These are phyloP conservation scores for Metrosideros polymorpha DNA, from an alignment of 441 rosid genomes.

Conservation along the genomic window DNA sequence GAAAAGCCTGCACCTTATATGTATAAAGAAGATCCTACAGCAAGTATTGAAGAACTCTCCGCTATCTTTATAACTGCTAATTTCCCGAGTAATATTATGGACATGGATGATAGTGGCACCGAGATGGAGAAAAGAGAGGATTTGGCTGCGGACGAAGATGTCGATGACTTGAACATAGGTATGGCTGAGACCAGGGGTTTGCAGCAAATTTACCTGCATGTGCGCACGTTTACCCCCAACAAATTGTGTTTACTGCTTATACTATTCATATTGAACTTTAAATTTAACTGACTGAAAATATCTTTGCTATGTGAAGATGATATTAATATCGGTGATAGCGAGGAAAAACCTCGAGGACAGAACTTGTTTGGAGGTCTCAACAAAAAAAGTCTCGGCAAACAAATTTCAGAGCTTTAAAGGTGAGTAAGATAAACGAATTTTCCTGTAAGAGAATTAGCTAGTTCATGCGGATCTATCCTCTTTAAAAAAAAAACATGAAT, in stretches of 20 bases:
- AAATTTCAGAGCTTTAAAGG: constrained; percentile 62
- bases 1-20: constrained; percentile 35
- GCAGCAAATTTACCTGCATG: neutral
- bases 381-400: constrained; percentile 65
- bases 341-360: constrained; percentile 60
- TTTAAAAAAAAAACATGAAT: neutral
- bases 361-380: constrained; percentile 49
- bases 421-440: constrained; percentile 5
- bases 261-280: neutral
- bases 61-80: constrained; percentile 48
- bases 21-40: constrained; percentile 60
- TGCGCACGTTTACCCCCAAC: neutral
- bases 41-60: constrained; percentile 53
- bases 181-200: neutral
- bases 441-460: neutral
- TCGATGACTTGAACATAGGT: constrained; percentile 57
- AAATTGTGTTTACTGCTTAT: neutral
- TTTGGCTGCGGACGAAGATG: constrained; percentile 29
- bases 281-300: neutral
- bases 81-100: constrained; percentile 33
- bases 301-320: constrained; percentile 45
- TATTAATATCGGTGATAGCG: constrained; percentile 59
- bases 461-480: neutral
- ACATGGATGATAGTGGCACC: neutral
- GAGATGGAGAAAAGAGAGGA: constrained; percentile 13